phyloP scores from a whole-genome alignment of 148 eudicot genomes.

The Rhododendron griersonianum region DNA sequence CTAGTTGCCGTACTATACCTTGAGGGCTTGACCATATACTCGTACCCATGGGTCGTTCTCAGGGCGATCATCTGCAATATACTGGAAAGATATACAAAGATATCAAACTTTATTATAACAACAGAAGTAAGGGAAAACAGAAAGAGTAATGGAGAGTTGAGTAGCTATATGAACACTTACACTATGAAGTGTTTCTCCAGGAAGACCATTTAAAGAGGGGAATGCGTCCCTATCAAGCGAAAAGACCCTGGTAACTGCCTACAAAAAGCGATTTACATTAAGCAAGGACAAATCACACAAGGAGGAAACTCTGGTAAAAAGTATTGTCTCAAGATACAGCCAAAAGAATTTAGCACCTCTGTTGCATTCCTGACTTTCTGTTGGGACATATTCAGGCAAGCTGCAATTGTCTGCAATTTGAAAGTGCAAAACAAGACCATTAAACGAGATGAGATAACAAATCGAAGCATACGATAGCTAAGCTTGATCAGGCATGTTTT shows the following conservation, averaged over 20 bases:
- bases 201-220: constrained; percentile 73
- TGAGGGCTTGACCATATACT: constrained; percentile 66
- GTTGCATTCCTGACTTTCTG: constrained; percentile 91
- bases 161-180: constrained; percentile 43
- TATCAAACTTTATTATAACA: neutral
- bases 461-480: neutral
- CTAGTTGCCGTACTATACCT: constrained; percentile 40
- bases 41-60: constrained; percentile 90
- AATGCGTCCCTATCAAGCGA: constrained; percentile 86
- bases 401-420: constrained; percentile 69
- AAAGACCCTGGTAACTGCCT: constrained; percentile 74
- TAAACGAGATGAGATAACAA: neutral
- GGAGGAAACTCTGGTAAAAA: neutral
- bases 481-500: constrained; percentile 1
- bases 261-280: constrained; percentile 13
- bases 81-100: constrained; percentile 35
- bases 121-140: neutral
- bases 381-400: constrained; percentile 70
- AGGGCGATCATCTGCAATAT: constrained; percentile 72
- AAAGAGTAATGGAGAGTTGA: neutral
- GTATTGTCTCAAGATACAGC: neutral
- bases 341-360: constrained; percentile 42
- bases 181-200: constrained; percentile 82
- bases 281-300: constrained; percentile 1
- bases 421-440: constrained; percentile 1